A percentile compares a stretch with the other conserved stretches of the same genome.
These are phyloP conservation scores for Trichoderma citrinoviride DNA, from an alignment of 2,329 filamentous ascomycete species.

Conservation along the genomic window DNA sequence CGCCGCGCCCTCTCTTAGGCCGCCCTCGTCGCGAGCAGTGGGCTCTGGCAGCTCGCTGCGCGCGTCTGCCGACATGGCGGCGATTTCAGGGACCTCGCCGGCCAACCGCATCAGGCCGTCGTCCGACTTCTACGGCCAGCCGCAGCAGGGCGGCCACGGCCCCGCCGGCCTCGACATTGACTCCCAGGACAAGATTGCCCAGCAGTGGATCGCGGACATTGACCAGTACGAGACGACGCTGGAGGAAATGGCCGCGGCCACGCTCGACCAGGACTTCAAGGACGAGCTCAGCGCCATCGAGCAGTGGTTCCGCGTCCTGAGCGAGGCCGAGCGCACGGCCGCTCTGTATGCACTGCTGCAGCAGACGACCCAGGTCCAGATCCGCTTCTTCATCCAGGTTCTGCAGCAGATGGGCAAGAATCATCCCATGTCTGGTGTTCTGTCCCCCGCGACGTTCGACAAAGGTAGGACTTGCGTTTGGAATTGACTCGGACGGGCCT, in stretches of 20 bases:
- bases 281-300: conserved; percentile 98
- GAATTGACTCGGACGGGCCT: neutral
- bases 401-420: conserved; percentile 98
- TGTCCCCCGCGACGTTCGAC: conserved; percentile 94
- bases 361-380: conserved; percentile 98
- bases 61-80: conserved; percentile 93
- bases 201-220: conserved; percentile 98
- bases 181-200: conserved; percentile 85
- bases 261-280: conserved; percentile 99
- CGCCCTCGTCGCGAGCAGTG: conserved; percentile 74
- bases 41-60: conserved; percentile 82
- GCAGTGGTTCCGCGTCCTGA: conserved; percentile 98
- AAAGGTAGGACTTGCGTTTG: conserved; percentile 63
- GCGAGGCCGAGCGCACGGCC: conserved; percentile 92
- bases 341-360: conserved; percentile 93
- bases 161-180: conserved; percentile 71
- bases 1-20: conserved; percentile 76
- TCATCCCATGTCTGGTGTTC: conserved; percentile 91
- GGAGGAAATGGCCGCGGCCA: conserved; percentile 98
- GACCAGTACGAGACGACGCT: conserved; percentile 98
- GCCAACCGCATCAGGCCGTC: conserved; percentile 85
- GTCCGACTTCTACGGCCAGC: conserved; percentile 88
- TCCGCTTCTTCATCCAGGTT: conserved; percentile 98
- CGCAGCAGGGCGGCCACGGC: conserved; percentile 63
- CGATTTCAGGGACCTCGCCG: conserved; percentile 64